phyloP scores from a whole-genome alignment of 306 rosid genomes.

The Fragaria ananassa region DNA sequence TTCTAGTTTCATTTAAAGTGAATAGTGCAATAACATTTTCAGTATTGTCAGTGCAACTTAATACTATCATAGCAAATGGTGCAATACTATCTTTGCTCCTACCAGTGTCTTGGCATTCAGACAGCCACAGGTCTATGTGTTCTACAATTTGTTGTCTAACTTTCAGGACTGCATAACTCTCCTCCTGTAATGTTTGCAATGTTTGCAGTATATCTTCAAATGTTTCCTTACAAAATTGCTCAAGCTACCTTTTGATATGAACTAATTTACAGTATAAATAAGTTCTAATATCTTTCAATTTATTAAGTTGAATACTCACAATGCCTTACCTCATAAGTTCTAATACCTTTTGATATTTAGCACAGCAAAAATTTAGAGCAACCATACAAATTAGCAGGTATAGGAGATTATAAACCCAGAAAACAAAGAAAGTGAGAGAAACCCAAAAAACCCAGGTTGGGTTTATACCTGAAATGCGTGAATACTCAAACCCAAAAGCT shows the following conservation, averaged over 20 bases:
- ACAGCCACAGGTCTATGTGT: too few species aligned
- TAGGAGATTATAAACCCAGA: background rate
- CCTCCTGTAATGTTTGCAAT: background rate
- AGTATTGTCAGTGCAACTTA: too few species aligned
- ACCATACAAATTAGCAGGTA: slow-evolving; percentile 6
- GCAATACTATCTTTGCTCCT: too few species aligned
- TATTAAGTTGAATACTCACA: background rate
- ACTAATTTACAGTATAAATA: background rate
- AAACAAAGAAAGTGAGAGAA: too few species aligned
- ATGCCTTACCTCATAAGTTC: background rate
- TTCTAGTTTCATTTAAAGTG: too few species aligned
- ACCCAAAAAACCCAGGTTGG: too few species aligned
- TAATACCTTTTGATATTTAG: background rate
- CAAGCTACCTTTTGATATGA: background rate
- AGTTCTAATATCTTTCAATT: background rate
- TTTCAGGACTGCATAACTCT: background rate
- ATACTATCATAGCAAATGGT: too few species aligned
- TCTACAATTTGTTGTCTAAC: too few species aligned
- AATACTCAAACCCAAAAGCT: too few species aligned
- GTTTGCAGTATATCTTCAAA: background rate
- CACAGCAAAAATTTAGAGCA: background rate
- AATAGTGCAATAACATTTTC: too few species aligned
- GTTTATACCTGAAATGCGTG: too few species aligned
- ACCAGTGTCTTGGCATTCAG: too few species aligned
- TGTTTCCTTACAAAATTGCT: background rate